These are phyloP conservation scores for Phanerodontia chrysosporium DNA, from an alignment of 768 basidiomycete species.

Conservation along the genomic window DNA sequence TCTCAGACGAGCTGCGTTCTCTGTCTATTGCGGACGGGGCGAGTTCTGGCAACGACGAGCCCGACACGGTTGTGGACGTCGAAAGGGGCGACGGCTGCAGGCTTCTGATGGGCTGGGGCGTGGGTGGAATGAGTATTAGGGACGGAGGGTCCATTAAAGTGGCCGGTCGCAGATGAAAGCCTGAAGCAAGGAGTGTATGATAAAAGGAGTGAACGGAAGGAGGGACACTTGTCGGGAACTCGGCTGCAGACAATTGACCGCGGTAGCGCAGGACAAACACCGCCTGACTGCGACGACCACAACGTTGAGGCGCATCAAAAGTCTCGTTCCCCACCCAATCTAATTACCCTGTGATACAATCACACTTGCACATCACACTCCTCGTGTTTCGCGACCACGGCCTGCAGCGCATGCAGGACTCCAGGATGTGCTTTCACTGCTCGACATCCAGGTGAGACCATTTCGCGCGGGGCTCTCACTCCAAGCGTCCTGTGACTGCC, in stretches of 20 bases:
- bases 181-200: conserved; percentile 12
- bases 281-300: conserved; percentile 1
- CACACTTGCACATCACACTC: neutral
- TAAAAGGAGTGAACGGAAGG: conserved; percentile 8
- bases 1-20: conserved; percentile 61
- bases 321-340: neutral
- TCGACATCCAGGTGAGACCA: too few relatives aligned
- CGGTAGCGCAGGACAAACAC: conserved; percentile 5
- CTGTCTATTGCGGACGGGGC: conserved; percentile 31
- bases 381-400: neutral
- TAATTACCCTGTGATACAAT: neutral
- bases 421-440: neutral
- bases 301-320: conserved; percentile 4
- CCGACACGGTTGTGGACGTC: conserved; percentile 28
- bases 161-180: conserved; percentile 4
- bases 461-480: too few relatives aligned
- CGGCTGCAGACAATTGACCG: conserved; percentile 7
- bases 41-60: conserved; percentile 34
- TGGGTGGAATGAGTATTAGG: conserved; percentile 23
- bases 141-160: conserved; percentile 23
- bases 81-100: conserved; percentile 25
- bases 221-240: conserved; percentile 7
- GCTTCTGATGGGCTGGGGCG: conserved; percentile 14
- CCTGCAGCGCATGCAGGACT: neutral
- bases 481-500: neutral